Evolutionary conservation across 2,329 filamentous ascomycete genomes (phyloP), one percentile per base, ranked within the genome.

Genomic region (Cladobotryum mycophilum): DNA sequence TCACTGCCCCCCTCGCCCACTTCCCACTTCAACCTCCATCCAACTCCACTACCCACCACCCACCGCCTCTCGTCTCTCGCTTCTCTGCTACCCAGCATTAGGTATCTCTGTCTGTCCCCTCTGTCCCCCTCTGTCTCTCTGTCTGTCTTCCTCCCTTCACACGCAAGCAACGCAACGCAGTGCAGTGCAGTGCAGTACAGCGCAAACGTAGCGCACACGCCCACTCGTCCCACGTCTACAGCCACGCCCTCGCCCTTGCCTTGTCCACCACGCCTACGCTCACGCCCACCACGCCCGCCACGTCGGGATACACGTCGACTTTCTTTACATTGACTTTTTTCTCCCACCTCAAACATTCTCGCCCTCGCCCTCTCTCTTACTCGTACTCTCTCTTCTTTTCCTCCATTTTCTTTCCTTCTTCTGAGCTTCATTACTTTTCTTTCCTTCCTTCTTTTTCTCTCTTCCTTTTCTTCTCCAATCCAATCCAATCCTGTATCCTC

Each of bases 251-350:
- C 53, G 48, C 50, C 46, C 41, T 52, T 47, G 14, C 36, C 36
- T 38, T 38, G 36, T n/a, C 36, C 36, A 38, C 36, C 36, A n/a
- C 36, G 36, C 15, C 36, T n/a, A n/a, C n/a, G n/a, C n/a, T n/a
- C n/a, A n/a, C n/a, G n/a, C 12, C 36, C 36, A 38, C 36, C 36
- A n/a, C 36, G 36, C 15, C 36, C 36, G 36, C 36, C 36, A 38
- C 36, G 36, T 38, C 36, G 36, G 36, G 36, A 38, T 38, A 55
- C 56, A 58, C 55, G 55, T 58, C 58, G 49, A 44, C 51, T 45
- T 51, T 53, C 15, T 38, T 38, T 38, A 30, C 25, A 30, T 30
- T 30, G 25, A 30, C 25, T 38, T 37, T 37, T 38, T 38, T 38
- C n/a, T 38, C 15, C 14, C 36, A 38, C 36, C 36, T 38, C 36